A percentile compares a stretch with the other conserved stretches of the same genome.
phyloP scores from a whole-genome alignment of 1,284 basidiomycete species.

The Rhodotorula sp. region DNA sequence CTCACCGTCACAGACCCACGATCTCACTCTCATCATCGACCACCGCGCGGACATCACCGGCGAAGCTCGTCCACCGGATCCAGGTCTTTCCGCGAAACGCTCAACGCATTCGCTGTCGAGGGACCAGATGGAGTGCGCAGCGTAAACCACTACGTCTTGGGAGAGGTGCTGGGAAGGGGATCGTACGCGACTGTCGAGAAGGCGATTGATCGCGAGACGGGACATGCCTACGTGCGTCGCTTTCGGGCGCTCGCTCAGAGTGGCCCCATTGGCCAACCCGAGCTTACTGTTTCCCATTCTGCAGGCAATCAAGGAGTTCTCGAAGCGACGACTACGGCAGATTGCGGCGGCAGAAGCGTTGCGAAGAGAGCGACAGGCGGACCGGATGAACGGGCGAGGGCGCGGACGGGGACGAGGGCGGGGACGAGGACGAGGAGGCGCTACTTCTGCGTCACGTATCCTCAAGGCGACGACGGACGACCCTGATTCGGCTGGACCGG shows the following conservation, averaged over 20 bases:
- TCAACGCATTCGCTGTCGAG: conserved; percentile 42
- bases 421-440: conserved; percentile 10
- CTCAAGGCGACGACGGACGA: conserved; percentile 5
- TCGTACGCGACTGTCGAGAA: conserved; percentile 43
- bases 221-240: conserved; percentile 36
- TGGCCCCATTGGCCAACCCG: background rate
- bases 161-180: conserved; percentile 38
- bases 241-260: background rate
- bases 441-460: background rate
- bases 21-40: background rate
- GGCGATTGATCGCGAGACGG: conserved; percentile 42
- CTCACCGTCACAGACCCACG: conserved; percentile 1
- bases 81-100: conserved; percentile 41
- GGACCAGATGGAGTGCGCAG: conserved; percentile 37
- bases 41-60: conserved; percentile 19
- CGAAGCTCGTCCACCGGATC: conserved; percentile 24
- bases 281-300: no score
- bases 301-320: conserved; percentile 46
- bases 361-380: conserved; percentile 19
- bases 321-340: conserved; percentile 41
- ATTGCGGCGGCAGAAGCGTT: conserved; percentile 26
- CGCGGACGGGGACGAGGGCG: conserved; percentile 28
- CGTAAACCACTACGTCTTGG: conserved; percentile 44
- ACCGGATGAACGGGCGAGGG: conserved; percentile 3
- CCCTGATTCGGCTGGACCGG: conserved; percentile 24